Conservation (phyloP, 2,329 filamentous ascomycete species). For the Penicillium sp. region DNA sequence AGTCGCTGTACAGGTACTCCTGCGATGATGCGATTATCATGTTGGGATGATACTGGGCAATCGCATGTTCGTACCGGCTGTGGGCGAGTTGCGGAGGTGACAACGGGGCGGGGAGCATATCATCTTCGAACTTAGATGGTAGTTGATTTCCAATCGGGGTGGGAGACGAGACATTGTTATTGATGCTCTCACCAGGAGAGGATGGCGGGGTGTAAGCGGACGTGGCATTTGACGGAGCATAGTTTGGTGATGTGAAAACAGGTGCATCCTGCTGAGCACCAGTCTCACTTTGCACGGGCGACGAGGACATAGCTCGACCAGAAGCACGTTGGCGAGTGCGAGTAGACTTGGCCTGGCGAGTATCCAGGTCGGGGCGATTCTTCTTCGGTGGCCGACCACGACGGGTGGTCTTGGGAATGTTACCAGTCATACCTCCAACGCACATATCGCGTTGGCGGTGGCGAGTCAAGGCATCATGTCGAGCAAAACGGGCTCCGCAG, state of each 20-base stretch:
- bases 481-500: constrained; percentile 91
- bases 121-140: constrained; percentile 40
- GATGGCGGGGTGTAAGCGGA: constrained; percentile 54
- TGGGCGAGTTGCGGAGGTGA: constrained; percentile 34
- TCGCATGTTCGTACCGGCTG: constrained; percentile 27
- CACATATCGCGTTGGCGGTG: constrained; percentile 97
- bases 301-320: constrained; percentile 41
- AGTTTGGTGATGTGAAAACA: constrained; percentile 47
- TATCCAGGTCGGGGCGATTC: constrained; percentile 62
- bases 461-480: constrained; percentile 91
- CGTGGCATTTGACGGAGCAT: constrained; percentile 47
- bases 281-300: constrained; percentile 17
- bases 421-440: constrained; percentile 87
- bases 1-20: constrained; percentile 36
- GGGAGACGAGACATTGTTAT: constrained; percentile 42
- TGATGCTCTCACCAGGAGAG: constrained; percentile 48
- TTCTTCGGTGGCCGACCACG: constrained; percentile 67
- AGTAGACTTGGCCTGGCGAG: constrained; percentile 60
- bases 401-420: constrained; percentile 68
- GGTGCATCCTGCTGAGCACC: constrained; percentile 35
- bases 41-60: constrained; percentile 22
- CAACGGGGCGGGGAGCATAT: constrained; percentile 40
- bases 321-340: constrained; percentile 53
- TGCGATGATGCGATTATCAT: constrained; percentile 26
- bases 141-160: constrained; percentile 39